A percentile compares a stretch with the other conserved stretches of the same genome.
Evolutionary conservation across 2,329 filamentous ascomycete species (phyloP).

Genomic region (Aspergillus viridinutans): DNA sequence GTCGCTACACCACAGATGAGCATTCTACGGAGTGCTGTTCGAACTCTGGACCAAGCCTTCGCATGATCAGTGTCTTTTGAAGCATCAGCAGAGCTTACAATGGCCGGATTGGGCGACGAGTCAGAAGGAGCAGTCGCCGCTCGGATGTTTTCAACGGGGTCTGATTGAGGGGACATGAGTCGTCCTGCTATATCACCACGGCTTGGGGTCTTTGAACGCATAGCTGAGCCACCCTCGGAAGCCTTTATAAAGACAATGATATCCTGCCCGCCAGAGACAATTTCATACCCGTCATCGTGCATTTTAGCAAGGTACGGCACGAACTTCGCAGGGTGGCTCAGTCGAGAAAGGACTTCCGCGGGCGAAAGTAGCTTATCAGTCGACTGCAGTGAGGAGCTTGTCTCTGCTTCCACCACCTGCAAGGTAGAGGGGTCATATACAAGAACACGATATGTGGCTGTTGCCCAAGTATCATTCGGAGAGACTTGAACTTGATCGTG

Average conservation of each 20-base stretch:
- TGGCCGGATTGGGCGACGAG: background rate
- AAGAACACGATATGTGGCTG: slow-evolving; percentile 31
- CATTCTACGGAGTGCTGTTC: slow-evolving; percentile 28
- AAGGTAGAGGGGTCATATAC: slow-evolving; percentile 33
- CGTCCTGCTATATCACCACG: background rate
- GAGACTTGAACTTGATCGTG: background rate
- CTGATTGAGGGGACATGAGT: background rate
- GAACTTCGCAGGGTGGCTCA: slow-evolving; percentile 41
- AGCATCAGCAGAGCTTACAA: background rate
- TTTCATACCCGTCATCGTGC: slow-evolving; percentile 39
- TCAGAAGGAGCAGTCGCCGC: background rate
- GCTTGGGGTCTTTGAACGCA: background rate
- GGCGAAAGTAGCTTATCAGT: slow-evolving; percentile 21
- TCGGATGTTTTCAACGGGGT: background rate
- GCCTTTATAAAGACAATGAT: slow-evolving; percentile 38
- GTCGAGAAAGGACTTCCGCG: slow-evolving; percentile 32
- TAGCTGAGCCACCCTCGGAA: background rate
- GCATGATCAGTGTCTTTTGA: background rate
- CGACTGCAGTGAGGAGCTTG: slow-evolving; percentile 28
- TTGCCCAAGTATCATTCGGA: background rate
- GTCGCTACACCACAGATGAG: slow-evolving; percentile 32
- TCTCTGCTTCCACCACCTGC: slow-evolving; percentile 28
- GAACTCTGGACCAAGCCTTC: slow-evolving; percentile 11
- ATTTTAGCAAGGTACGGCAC: slow-evolving; percentile 37
- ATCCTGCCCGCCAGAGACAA: slow-evolving; percentile 39